These are phyloP conservation scores for Backusella parvicylindrica DNA, from an alignment of 192 early-diverging fungal genomes.

Conservation along the genomic window DNA sequence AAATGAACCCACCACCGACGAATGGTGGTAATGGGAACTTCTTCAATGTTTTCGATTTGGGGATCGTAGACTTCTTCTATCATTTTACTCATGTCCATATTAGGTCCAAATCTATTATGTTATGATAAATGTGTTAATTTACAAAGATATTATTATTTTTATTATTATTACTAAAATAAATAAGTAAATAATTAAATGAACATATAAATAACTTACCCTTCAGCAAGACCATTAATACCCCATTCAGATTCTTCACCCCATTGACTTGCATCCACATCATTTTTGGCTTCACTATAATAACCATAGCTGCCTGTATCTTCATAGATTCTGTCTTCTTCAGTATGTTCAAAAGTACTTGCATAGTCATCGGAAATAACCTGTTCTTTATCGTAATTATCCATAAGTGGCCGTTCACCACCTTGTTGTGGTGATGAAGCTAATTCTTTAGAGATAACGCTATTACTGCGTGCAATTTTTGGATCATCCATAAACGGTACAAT, in stretches of 20 bases:
- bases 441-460: not conserved
- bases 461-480: not conserved
- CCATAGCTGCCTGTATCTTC: slow-evolving; percentile 32
- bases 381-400: not conserved
- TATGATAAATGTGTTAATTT: not conserved
- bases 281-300: slow-evolving; percentile 35
- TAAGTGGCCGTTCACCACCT: not conserved
- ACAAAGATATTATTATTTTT: not conserved
- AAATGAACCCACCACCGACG: slow-evolving; percentile 70
- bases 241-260: slow-evolving; percentile 47
- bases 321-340: not conserved
- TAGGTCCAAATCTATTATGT: slow-evolving; percentile 32
- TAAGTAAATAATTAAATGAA: not conserved
- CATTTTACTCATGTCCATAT: slow-evolving; percentile 41
- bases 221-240: slow-evolving; percentile 35
- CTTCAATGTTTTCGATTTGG: slow-evolving; percentile 47
- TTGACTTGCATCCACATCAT: slow-evolving; percentile 31
- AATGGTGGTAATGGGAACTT: slow-evolving; percentile 42
- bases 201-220: slow-evolving; percentile 36
- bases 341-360: not conserved
- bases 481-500: not conserved
- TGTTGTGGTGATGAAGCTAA: not conserved
- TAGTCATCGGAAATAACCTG: not conserved
- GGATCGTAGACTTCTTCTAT: slow-evolving; percentile 32
- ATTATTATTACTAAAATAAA: not conserved